Base-by-base conservation (phyloP, 176 grass and related monocot species). In the Triticum aestivum region DNA sequence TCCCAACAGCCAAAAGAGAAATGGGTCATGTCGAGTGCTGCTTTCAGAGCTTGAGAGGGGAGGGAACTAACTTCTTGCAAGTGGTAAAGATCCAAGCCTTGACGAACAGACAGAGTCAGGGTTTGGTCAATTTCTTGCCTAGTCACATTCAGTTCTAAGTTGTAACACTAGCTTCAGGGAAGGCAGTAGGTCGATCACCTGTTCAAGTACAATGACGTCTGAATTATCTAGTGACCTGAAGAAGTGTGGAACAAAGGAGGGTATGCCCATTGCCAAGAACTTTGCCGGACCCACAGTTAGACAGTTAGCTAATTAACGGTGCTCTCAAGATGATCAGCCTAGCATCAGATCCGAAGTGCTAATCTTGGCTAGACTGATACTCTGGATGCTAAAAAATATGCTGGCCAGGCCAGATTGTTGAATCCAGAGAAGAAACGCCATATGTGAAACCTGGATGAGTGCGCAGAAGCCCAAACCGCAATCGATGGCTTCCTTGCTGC, bases 121-220 rank as follows among this genome's bases (percentile, higher is more conserved):
- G 42, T 63, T 47, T 68, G 80, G 84, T 74, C 80, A 79, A 49
- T 87, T 76, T 90, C 81, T 54, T 81, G 76, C 24, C 69, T 49
- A 29, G 26, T 61, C 14, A 47, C 80, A 84, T 67, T 91, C 38
- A n/a, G 42, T 35, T 54, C 38, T 29, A 44, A 49, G 45, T 39
- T 39, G 8, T 44, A 44, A 44, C 42, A 44, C 42, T 44, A 44
- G 10, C 42, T 11, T 44, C 42, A 45, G 42, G 42, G 11, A 12
- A 45, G 10, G 42, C 49, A 54, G 15, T 17, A 54, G 61, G 45
- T n/a, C 37, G 1, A 79, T 63, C 29, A n/a, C 20, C 6, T 61
- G 17, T 61, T 58, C 56, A 61, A 21, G 27, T 65, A 7, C 24
- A 69, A 21, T 23, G 11, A 52, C 24, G 34, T 82, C 44, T 10